Base-by-base conservation (phyloP, 2,329 filamentous ascomycete genomes). In the Diaporthe vexans region DNA sequence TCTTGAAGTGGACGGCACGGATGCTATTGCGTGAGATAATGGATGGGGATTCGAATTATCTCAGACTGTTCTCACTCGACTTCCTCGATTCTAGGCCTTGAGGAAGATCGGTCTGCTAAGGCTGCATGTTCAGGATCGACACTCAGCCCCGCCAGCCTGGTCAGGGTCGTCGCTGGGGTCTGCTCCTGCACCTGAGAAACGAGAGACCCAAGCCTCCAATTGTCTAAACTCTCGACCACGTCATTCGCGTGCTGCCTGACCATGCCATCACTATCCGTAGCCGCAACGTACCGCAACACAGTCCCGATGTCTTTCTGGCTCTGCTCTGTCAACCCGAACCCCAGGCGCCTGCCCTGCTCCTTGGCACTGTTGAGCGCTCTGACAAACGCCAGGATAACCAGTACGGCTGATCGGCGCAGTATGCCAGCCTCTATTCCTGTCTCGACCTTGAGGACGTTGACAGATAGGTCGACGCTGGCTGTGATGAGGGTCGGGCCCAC, bases 201-300 rank as follows among this genome's bases (percentile, higher is more conserved):
- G 43, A 81, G 68, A 17, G 78, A 76, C 29, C 74, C 33, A 80
- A 92, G 82, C 74, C 88, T 86, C 89, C 90, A 92, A 74, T 87
- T 89, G 77, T 91, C 88, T 75, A 95, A 79, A 65, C 89, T 92
- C 80, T 94, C 93, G 15, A 91, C 81, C n/a, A 92, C 91, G 77
- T 91, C 91, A 43, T 83, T 84, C 3, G 92, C 92, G 81, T 95
- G 92, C 77, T 91, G 87, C 76, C 87, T 87, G 15, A 94, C 93
- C 56, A 95, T 82, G 0, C 89, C 92, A 79, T 95, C 93, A 33
- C 86, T 88, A 81, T 95, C 93, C 33, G 90, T 91, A 52, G 84
- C 86, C 9, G 87, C 86, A n/a, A 94, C 86, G 81, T 94, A 95
- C 69, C 83, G 82, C 54, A 95, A 80, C 13, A 92, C 88, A 63